Evolutionary conservation across 257 asterid genomes (phyloP), one percentile per base, ranked within the genome.

Genomic region (Scutellaria barbata): DNA sequence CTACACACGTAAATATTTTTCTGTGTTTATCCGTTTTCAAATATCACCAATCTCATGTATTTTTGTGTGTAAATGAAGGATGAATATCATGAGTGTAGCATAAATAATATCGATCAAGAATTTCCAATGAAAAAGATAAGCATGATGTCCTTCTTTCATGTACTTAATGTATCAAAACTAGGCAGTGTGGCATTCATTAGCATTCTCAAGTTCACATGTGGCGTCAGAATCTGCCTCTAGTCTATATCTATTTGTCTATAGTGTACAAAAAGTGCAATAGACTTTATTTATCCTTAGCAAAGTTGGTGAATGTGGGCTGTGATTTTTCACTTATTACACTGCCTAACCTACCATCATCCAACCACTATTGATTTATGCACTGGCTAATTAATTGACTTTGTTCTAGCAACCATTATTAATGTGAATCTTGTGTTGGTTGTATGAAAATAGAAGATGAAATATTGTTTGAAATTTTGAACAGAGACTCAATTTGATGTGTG

Each of bases 201-300:
- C 5, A 30, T 30, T 68, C 79, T 63, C 79, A 74, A 57, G 73
- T 76, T 60, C 39, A 4, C 57, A 17, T 42, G 78, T 66, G 83
- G 81, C 68, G 17, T 75, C 62, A 25, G 42, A 75, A 75, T 79
- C 77, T 66, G 63, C 55, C 51, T 20, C 69, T 40, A 35, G 5
- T 47, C 41, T 58, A 6, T 63, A 57, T 62, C 56, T 55, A 16
- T 54, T 55, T 72, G 67, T 71, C 53, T 52, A 10, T 52, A 22
- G 56, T 14, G 22, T 71, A 10, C 70, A 77, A 30, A 76, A 73
- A 66, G 20, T 45, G 77, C 53, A 51, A 57, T 64, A 13, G 2
- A 30, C 76, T 60, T 35, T 48, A 53, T 74, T 56, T 60, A 48
- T 37, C 67, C 63, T 54, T 18, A n/a, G 18, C 53, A 72, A 30